Base-by-base conservation (phyloP, 1,284 basidiomycete genomes). In the Ustilago loliicola region DNA sequence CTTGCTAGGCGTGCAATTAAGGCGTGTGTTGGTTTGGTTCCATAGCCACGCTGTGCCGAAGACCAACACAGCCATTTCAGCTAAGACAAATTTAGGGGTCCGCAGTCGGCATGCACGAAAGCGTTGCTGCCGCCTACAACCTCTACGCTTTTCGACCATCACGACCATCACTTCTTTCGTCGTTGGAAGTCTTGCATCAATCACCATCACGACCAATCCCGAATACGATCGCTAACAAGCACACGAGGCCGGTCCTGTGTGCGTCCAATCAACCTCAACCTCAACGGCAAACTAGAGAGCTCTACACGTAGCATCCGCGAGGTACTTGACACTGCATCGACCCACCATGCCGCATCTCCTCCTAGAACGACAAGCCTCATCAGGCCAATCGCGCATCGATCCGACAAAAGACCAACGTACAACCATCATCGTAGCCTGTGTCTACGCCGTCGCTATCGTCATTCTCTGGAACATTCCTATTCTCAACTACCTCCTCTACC, bases 391-490 rank as follows among this genome's bases (percentile, higher is more conserved):
- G 5, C 75, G 79, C 29, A 74, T 83, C 29, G 72, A 78, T 13
- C 79, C 81, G 23, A 85, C 83, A 1, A 53, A 62, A 2, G 83
- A 84, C 51, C 83, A 85, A 54, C 58, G 77, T 21, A 83, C 75
- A n/a, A 80, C 82, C 45, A 81, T 85, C 66, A 86, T 86, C 58
- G 85, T 85, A 11, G 85, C 84, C 13, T 85, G 84, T 61, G 72
- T 77, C 19, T 82, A 84, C 45, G 73, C 79, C 21, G 63, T 84
- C 3, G 75, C 71, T 19, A 86, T 86, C 56, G 69, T 80, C 50
- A 64, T 86, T 32, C 72, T 85, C 1, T 82, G 80, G 75, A 80
- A 85, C 55, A 71, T 84, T 9, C 85, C 85, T 9, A 72, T 79
- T 63, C 74, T 86, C 54, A 85, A 85, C 51, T 67, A 79, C 32